Evolutionary conservation across 192 early-diverging fungal species (phyloP).

Genomic region (Gaertneriomyces semiglobifer): DNA sequence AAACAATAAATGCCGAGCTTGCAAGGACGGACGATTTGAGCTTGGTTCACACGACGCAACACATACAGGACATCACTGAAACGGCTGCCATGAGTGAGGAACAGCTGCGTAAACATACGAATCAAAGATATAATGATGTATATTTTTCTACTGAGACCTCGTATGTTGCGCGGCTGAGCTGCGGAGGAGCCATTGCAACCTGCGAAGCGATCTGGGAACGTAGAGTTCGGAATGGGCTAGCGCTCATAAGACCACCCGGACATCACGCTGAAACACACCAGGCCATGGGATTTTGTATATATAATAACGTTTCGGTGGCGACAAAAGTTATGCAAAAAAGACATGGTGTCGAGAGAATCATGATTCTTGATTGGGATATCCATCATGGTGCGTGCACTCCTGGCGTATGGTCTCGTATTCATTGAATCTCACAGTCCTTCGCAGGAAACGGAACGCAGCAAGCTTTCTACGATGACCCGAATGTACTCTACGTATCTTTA

Average conservation of each 20-base stretch:
- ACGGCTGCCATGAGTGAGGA: conserved; percentile 6
- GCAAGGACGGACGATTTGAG: conserved; percentile 9
- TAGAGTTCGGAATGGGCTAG: conserved; percentile 71
- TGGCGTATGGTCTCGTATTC: conserved; percentile 1
- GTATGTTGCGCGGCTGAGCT: conserved; percentile 59
- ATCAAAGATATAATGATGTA: conserved; percentile 27
- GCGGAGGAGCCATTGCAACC: conserved; percentile 70
- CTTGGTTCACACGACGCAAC: conserved; percentile 9
- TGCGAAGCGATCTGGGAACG: conserved; percentile 67
- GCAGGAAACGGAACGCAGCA: conserved; percentile 87
- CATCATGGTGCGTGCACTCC: conserved; percentile 71
- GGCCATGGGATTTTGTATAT: conserved; percentile 79
- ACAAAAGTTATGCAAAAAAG: conserved; percentile 54
- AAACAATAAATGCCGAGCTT: neutral
- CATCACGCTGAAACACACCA: conserved; percentile 81
- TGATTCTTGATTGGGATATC: conserved; percentile 94
- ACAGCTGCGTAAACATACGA: neutral
- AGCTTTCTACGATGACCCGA: conserved; percentile 69
- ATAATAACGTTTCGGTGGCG: conserved; percentile 89
- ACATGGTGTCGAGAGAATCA: conserved; percentile 51
- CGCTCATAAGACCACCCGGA: conserved; percentile 88
- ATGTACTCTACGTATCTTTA: conserved; percentile 83
- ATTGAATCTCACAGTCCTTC: conserved; percentile 9
- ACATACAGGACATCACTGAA: conserved; percentile 18
- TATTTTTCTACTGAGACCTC: conserved; percentile 27